Evolutionary conservation across 2,329 filamentous ascomycete genomes (phyloP).

Genomic region (Furcasterigmium furcatum): DNA sequence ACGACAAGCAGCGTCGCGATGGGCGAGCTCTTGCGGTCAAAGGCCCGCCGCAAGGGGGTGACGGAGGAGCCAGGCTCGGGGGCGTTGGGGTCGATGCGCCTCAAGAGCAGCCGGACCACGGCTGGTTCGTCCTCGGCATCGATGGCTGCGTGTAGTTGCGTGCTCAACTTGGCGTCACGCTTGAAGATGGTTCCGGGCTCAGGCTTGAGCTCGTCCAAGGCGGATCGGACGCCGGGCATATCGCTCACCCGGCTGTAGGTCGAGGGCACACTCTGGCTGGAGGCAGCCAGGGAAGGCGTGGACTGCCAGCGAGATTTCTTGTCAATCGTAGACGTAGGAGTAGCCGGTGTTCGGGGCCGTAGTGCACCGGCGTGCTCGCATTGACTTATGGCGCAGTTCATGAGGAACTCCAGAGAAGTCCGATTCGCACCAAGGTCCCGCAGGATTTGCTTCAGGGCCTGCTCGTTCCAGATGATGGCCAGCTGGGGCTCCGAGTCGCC

Average conservation of each 20-base stretch:
- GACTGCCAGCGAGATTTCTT: too few relatives aligned
- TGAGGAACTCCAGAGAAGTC: conserved; percentile 9
- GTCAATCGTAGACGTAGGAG: too few relatives aligned
- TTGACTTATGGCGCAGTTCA: conserved; percentile 6
- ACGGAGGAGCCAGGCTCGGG: conserved; percentile 8
- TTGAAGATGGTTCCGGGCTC: conserved; percentile 7
- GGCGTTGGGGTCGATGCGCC: conserved; percentile 15
- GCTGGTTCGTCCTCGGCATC: conserved; percentile 14
- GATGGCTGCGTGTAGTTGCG: conserved; percentile 19
- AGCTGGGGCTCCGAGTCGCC: conserved; percentile 8
- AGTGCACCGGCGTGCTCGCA: too few relatives aligned
- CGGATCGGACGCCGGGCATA: conserved; percentile 4
- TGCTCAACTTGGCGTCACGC: conserved; percentile 9
- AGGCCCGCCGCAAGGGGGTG: conserved; percentile 16
- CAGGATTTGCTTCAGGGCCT: conserved; percentile 6
- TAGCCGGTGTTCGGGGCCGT: too few relatives aligned
- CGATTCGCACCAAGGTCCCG: conserved; percentile 7
- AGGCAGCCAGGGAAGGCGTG: not conserved
- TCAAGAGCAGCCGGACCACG: conserved; percentile 15
- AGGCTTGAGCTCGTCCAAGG: conserved; percentile 8
- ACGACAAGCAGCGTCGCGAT: conserved; percentile 15
- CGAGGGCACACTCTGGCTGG: conserved; percentile 5
- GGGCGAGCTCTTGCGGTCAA: conserved; percentile 12
- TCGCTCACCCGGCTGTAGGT: conserved; percentile 4
- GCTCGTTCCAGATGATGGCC: conserved; percentile 16